Base-by-base conservation (phyloP, 306 rosid species). In the Fragaria ananassa region DNA sequence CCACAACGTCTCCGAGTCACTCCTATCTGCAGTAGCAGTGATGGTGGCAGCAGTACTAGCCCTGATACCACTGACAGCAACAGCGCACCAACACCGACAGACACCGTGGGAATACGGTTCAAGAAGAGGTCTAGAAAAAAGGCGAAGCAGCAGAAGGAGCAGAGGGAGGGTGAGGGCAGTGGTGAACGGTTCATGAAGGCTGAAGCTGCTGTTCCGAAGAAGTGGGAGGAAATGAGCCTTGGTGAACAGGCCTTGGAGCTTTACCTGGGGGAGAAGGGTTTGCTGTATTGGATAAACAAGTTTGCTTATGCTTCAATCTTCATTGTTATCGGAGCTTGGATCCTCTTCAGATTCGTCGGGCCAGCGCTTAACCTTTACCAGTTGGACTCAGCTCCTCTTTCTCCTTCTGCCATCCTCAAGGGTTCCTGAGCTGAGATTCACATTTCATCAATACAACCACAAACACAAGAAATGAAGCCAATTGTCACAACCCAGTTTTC, bases 241-340 rank as follows among this genome's bases (percentile, higher is more conserved):
- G 39, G 67, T 2, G 99, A 95, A 88, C 91, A 95, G 74, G 97
- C 92, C 3, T 8, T 76, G 34, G 99, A 92, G 74, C 80, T 90
- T 10, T 95, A 92, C 35, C 42, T 91, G 78, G 99, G 99, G 18
- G 99, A 95, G 76, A 95, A 88, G 75, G 99, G 99, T 35, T 11
- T 80, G n/a, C 83, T 94, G 19, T 94, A 81, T 64, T 90, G 97
- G 97, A 92, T 94, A 45, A 94, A 94, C 75, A 91, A 95, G 78
- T 89, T 90, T 77, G 98, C 98, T 4, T 95, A 92, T 70, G 98
- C 98, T 69, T 92, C 99, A 0, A 95, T 95, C 73, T 95, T 84
- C 82, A 88, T 95, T 19, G 86, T 86, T 80, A 95, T 95, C 57
- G 99, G 97, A 8, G 91, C 83, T 62, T 95, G 99, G 99, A 89